Conservation (phyloP, 768 basidiomycete genomes). For the Gyrodon lividus region DNA sequence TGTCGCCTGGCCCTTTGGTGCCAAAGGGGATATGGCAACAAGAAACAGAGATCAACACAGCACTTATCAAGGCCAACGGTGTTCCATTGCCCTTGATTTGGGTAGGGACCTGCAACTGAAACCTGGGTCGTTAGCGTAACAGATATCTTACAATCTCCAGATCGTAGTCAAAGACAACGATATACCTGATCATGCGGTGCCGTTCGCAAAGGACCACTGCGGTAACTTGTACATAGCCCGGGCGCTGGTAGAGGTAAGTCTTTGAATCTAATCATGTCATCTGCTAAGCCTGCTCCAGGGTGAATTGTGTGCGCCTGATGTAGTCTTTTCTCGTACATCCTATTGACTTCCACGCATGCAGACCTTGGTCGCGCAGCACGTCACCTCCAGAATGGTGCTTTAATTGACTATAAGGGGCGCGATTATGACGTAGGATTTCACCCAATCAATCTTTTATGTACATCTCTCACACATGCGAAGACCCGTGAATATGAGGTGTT, state of each 20-base stretch:
- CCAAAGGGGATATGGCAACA: background rate
- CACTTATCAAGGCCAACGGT: background rate
- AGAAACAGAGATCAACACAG: background rate
- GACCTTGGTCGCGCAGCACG: background rate
- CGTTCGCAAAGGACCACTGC: slow-evolving; percentile 3
- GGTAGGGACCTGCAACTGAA: background rate
- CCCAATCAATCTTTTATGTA: background rate
- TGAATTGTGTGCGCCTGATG: background rate
- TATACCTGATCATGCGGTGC: slow-evolving; percentile 1
- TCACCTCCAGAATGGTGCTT: slow-evolving; percentile 1
- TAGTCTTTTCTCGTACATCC: background rate
- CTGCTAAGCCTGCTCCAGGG: background rate
- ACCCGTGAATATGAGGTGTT: slow-evolving; percentile 1
- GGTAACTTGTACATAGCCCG: slow-evolving; percentile 2
- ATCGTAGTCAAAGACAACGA: background rate
- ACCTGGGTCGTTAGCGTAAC: background rate
- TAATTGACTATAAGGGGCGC: background rate
- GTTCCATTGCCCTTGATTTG: background rate
- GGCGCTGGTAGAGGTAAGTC: slow-evolving; percentile 1
- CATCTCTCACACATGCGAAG: background rate
- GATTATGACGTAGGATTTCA: background rate
- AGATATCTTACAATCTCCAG: background rate
- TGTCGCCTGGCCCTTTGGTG: background rate
- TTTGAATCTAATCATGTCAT: background rate
- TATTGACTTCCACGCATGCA: background rate